Base-by-base conservation (phyloP, 2,329 filamentous ascomycete species). In the Cytospora mali region DNA sequence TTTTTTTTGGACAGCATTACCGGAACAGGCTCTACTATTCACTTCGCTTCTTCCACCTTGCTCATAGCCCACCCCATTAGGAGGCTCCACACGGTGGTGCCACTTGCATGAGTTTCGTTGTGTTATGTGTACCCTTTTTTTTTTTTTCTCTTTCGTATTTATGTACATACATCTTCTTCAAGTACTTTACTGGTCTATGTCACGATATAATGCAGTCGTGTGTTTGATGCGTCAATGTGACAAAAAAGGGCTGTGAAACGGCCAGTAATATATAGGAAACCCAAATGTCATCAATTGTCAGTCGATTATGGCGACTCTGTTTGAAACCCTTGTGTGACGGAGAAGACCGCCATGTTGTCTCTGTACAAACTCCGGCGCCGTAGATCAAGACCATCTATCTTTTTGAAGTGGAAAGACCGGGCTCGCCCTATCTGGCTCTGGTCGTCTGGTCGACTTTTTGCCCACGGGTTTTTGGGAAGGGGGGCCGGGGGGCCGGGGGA, bases 1-100 rank as follows among this genome's bases (percentile, higher is more conserved):
- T n/a, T n/a, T n/a, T n/a, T n/a, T 64, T 51, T 35, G 58, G 62
- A 62, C 62, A 61, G 58, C 62, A 64, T 64, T 51, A 14, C n/a
- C 33, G 33, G 33, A 55, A 28, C 46, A 58, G 62, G 50, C 50
- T n/a, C 42, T 27, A 33, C 18, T 31, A 35, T 53, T 42, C 35
- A 23, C 55, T 39, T 14, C 33, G 14, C 27, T 35, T 53, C 25
- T 55, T 46, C 14, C 35, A 52, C 9, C 31, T 53, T 6, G 48
- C 39, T 35, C n/a, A 46, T 39, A 23, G 48, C 27, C 10, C n/a
- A n/a, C n/a, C 29, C 29, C 7, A 7, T 11, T 31, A 10, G 29
- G 29, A n/a, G 29, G 13, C 28, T 49, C 29, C 25, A 53, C 4
- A 61, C 14, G 39, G 31, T 42, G 42, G 51, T 25, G 28, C 27